Base-by-base conservation (phyloP, 257 asterid genomes). In the Misopates orontium region DNA sequence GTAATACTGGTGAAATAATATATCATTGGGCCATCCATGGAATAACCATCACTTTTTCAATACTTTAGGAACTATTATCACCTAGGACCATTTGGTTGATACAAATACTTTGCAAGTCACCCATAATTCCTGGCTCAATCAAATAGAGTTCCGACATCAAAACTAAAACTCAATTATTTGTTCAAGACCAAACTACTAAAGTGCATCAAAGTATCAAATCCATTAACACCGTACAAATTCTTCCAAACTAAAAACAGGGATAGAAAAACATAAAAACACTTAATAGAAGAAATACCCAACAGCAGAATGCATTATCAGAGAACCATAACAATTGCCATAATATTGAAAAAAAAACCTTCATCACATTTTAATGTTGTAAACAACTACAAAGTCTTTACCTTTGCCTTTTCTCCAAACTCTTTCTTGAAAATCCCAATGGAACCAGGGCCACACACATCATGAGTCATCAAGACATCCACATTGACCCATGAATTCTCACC, bases 401-500 rank as follows among this genome's bases (percentile, higher is more conserved):
- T 93, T 0, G 97, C 96, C 79, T 93, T 70, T 75, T 87, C 69
- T 40, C 97, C 99, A 71, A 90, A 93, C 77, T 93, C 95, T 63
- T 66, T 84, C 88, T 90, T 90, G 87, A 90, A 90, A 68, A 86
- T 88, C 51, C 95, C 97, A 69, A 86, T 69, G 32, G 87, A 36
- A 78, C 84, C 92, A 45, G 97, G 96, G 32, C 99, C 99, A 75
- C 95, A 83, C 66, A 84, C 95, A 73, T 93, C 99, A 71, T 90
- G 95, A 15, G 96, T 93, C 97, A 93, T 93, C 92, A 93, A 68
- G 71, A 87, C 68, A 84, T 93, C 96, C 60, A 90, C 83, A 71
- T 93, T 79, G 14, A 83, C 95, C 99, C 97, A 94, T 6, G 81
- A 87, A 62, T 94, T 94, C 61, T 94, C 99, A 70, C 99, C 99